Percentiles rank a stretch among this genome's conserved stretches.
Conservation (phyloP, 176 grass and related monocot species). For the Coix lacrymajobi region DNA sequence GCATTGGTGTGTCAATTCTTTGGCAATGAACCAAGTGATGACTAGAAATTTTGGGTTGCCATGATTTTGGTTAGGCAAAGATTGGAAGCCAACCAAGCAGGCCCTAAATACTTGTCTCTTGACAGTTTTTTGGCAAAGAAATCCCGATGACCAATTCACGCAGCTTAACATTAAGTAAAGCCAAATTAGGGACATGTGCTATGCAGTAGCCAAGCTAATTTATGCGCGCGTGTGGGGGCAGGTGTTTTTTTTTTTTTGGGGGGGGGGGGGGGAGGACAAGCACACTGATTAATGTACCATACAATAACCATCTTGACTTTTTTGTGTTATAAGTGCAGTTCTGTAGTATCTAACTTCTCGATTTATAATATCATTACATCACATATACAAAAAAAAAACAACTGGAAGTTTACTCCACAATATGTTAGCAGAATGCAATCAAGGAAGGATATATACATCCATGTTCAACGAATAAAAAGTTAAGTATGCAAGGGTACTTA, state of each 20-base stretch:
- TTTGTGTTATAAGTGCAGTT: not conserved
- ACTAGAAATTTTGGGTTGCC: too few species aligned
- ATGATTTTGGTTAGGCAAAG: too few species aligned
- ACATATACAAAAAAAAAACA: not conserved
- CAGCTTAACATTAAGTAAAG: not conserved
- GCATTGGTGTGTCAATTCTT: too few species aligned
- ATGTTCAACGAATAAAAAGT: not conserved
- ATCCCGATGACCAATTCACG: not conserved
- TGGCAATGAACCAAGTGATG: too few species aligned
- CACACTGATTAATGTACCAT: not conserved
- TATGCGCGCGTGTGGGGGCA: not conserved
- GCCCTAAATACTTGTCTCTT: constrained; percentile 8
- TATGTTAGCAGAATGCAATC: constrained; percentile 2
- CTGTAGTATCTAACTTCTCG: not conserved
- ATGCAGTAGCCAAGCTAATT: not conserved
- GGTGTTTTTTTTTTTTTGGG: too few species aligned
- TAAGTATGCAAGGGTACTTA: constrained; percentile 19
- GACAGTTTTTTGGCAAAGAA: not conserved
- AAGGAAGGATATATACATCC: not conserved
- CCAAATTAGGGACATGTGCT: not conserved
- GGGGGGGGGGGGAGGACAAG: not conserved
- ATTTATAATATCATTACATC: not conserved
- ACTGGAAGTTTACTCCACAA: not conserved
- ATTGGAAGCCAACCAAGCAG: too few species aligned
- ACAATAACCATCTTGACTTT: not conserved